Evolutionary conservation across 139 green algal genomes (phyloP).

Genomic region (Chlamydomonas applanata): DNA sequence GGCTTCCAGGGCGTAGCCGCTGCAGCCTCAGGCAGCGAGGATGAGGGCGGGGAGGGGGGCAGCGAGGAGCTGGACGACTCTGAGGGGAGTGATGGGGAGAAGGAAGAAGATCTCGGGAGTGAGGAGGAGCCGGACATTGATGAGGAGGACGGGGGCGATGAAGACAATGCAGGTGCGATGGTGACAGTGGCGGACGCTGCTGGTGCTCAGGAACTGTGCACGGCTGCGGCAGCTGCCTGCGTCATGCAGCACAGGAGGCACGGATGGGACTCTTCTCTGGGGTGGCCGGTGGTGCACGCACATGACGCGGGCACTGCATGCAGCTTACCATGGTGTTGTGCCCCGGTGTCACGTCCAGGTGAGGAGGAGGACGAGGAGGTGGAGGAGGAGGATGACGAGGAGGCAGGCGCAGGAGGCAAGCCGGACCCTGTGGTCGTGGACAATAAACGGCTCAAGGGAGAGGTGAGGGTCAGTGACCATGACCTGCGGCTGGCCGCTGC

Average conservation of each 20-base stretch:
- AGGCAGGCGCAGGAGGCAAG: constrained; percentile 8
- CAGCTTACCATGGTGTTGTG: neutral
- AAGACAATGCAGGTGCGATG: neutral
- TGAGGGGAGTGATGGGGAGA: neutral
- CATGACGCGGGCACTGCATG: too few relatives aligned
- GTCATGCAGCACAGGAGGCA: too few relatives aligned
- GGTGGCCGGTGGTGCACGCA: too few relatives aligned
- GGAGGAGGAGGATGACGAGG: constrained; percentile 17
- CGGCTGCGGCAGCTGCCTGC: too few relatives aligned
- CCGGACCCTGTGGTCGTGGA: constrained; percentile 39
- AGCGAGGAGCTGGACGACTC: constrained; percentile 1
- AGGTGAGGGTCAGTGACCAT: too few relatives aligned
- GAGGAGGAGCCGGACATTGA: constrained; percentile 4
- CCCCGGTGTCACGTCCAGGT: neutral
- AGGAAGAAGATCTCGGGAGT: neutral
- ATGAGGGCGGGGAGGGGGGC: constrained; percentile 19
- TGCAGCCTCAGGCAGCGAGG: constrained; percentile 10
- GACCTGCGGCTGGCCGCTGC: too few relatives aligned
- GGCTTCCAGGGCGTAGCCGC: constrained; percentile 32
- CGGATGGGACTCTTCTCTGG: too few relatives aligned
- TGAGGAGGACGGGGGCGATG: neutral
- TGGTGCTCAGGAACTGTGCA: too few relatives aligned
- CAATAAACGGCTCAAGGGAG: constrained; percentile 48
- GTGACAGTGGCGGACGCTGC: neutral
- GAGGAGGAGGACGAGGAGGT: constrained; percentile 24